Conservation (phyloP, 1,284 basidiomycete genomes). For the Kwoniella shivajii region DNA sequence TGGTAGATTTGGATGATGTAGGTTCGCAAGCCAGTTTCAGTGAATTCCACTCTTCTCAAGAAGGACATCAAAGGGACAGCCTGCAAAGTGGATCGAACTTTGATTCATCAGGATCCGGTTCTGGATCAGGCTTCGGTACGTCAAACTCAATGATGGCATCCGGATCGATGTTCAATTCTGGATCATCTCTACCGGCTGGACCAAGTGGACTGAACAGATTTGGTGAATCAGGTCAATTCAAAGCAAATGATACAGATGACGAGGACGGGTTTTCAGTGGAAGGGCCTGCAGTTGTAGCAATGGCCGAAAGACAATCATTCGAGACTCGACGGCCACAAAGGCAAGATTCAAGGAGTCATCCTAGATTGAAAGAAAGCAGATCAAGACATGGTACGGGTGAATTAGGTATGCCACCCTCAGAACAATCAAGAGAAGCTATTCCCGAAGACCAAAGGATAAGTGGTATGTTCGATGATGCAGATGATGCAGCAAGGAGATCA, state of each 20-base stretch:
- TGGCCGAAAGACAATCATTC: conserved; percentile 44
- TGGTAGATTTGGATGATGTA: conserved; percentile 33
- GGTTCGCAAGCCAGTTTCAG: conserved; percentile 39
- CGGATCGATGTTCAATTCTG: conserved; percentile 22
- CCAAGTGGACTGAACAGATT: conserved; percentile 38
- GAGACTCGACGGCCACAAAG: conserved; percentile 39
- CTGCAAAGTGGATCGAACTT: conserved; percentile 18
- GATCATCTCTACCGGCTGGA: conserved; percentile 25
- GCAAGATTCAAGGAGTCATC: conserved; percentile 20
- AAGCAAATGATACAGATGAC: conserved; percentile 46
- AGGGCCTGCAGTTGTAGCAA: conserved; percentile 41
- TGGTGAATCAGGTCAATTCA: conserved; percentile 38
- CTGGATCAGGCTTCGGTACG: conserved; percentile 1
- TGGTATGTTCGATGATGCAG: conserved; percentile 47
- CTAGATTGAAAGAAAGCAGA: conserved; percentile 33
- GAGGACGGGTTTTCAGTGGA: conserved; percentile 39
- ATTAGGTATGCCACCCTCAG: conserved; percentile 12
- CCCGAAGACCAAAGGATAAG: conserved; percentile 10
- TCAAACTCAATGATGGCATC: conserved; percentile 22
- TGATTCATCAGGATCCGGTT: conserved; percentile 14
- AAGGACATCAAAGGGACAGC: conserved; percentile 17
- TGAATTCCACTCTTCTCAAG: conserved; percentile 33
- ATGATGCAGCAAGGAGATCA: conserved; percentile 31
- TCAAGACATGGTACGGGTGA: conserved; percentile 24
- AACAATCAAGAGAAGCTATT: conserved; percentile 25